Percentiles rank a stretch among this genome's conserved stretches.
phyloP scores from a whole-genome alignment of 2,329 filamentous ascomycete species.

The Grosmannia huntii region DNA sequence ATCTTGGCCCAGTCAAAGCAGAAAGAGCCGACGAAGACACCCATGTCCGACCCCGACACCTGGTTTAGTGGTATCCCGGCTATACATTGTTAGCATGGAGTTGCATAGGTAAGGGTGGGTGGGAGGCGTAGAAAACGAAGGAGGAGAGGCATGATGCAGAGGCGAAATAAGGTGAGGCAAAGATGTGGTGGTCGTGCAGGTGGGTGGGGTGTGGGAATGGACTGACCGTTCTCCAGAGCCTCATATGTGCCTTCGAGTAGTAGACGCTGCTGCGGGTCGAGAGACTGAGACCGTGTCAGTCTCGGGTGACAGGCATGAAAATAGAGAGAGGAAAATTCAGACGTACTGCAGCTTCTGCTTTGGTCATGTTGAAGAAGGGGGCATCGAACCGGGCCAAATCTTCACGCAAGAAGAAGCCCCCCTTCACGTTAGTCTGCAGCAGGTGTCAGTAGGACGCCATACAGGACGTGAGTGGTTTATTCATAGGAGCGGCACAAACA shows the following conservation, averaged over 20 bases:
- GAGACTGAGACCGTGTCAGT: background rate
- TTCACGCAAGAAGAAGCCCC: conserved; percentile 19
- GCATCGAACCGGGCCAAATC: conserved; percentile 14
- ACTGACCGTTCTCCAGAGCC: conserved; percentile 14
- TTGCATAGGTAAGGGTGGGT: background rate
- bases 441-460: too few relatives aligned
- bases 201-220: background rate
- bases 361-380: conserved; percentile 19
- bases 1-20: conserved; percentile 17
- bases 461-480: background rate
- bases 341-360: conserved; percentile 17
- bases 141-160: background rate
- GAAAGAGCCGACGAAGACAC: conserved; percentile 15
- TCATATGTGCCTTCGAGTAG: conserved; percentile 16
- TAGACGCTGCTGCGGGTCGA: conserved; percentile 13
- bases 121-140: background rate
- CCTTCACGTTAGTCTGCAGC: conserved; percentile 15
- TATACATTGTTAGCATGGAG: background rate
- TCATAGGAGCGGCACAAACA: conserved; percentile 3
- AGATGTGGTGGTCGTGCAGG: background rate
- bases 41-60: conserved; percentile 11
- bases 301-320: background rate
- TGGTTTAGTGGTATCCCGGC: conserved; percentile 14
- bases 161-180: background rate
- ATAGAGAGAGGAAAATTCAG: background rate